Percentiles rank a stretch among this genome's conserved stretches.
These are phyloP conservation scores for Linum usitatissimum DNA, from an alignment of 345 rosid species.

Conservation along the genomic window DNA sequence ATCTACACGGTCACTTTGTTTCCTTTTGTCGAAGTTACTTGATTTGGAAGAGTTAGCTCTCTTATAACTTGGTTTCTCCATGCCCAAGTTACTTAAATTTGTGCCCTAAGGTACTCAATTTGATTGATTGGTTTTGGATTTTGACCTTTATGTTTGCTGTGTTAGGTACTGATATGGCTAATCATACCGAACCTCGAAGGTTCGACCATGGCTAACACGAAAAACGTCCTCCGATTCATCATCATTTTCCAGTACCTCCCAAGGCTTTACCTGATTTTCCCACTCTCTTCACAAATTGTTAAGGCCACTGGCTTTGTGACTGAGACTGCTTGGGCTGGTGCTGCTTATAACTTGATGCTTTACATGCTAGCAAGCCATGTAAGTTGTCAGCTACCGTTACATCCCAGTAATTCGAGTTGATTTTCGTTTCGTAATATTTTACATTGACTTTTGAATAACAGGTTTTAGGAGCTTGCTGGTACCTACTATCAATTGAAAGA, in stretches of 20 bases:
- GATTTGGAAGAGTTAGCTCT: too few species aligned
- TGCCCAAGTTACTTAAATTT: too few species aligned
- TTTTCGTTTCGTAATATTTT: not conserved
- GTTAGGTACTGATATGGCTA: not conserved
- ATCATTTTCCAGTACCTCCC: conserved; percentile 24
- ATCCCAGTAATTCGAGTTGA: not conserved
- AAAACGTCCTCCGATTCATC: conserved; percentile 12
- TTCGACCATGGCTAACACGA: not conserved
- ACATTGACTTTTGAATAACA: not conserved
- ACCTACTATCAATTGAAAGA: conserved; percentile 1
- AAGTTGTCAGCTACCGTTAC: not conserved
- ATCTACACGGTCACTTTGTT: too few species aligned
- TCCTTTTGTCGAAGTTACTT: too few species aligned
- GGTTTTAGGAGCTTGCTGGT: conserved; percentile 6
- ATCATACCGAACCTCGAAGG: not conserved
- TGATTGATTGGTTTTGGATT: not conserved
- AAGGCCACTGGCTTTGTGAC: conserved; percentile 22
- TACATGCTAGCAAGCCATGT: conserved; percentile 32
- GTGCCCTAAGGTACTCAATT: not conserved
- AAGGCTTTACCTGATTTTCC: conserved; percentile 19
- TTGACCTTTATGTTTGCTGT: not conserved
- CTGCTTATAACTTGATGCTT: conserved; percentile 27
- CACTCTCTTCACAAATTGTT: conserved; percentile 19
- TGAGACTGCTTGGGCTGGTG: conserved; percentile 32
- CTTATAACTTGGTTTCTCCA: too few species aligned